Percentiles rank a stretch among this genome's conserved stretches.
Conservation (phyloP, 2,329 filamentous ascomycete genomes). For the Botrytis galanthina region DNA sequence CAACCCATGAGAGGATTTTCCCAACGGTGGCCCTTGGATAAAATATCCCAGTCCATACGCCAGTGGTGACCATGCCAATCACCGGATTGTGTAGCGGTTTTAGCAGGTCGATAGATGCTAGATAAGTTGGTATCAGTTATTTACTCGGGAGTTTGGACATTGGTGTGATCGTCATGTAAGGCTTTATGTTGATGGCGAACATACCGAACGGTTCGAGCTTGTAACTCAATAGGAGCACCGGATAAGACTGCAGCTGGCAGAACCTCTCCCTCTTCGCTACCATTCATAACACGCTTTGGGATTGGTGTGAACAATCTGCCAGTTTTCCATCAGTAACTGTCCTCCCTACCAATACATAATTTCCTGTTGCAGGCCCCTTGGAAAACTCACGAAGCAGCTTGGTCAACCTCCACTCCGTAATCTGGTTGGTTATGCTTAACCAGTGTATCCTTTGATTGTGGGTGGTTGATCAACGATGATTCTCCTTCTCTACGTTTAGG, state of each 20-base stretch:
- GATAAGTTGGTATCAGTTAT: conserved; percentile 15
- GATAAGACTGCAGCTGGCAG: conserved; percentile 84
- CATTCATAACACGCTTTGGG: conserved; percentile 85
- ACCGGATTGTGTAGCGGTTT: conserved; percentile 95
- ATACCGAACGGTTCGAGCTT: conserved; percentile 91
- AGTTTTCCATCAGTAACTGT: conserved; percentile 29
- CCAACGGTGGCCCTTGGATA: conserved; percentile 92
- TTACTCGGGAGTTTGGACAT: conserved; percentile 19
- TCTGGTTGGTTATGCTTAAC: conserved; percentile 62
- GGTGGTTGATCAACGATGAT: conserved; percentile 24
- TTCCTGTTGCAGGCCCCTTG: conserved; percentile 32
- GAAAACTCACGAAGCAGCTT: conserved; percentile 77
- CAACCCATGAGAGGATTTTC: conserved; percentile 98
- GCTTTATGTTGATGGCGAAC: conserved; percentile 30
- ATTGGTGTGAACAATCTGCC: conserved; percentile 84
- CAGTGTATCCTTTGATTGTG: conserved; percentile 23
- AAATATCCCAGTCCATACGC: conserved; percentile 98
- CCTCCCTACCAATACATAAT: neutral
- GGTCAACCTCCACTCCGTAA: conserved; percentile 78
- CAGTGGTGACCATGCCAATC: conserved; percentile 80
- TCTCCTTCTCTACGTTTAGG: conserved; percentile 38
- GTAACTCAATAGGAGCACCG: conserved; percentile 88
- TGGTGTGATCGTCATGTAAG: neutral
- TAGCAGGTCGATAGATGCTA: conserved; percentile 88
- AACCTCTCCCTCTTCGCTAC: conserved; percentile 73